phyloP scores from a whole-genome alignment of 2,329 filamentous ascomycete genomes.

The Monilinia laxa region DNA sequence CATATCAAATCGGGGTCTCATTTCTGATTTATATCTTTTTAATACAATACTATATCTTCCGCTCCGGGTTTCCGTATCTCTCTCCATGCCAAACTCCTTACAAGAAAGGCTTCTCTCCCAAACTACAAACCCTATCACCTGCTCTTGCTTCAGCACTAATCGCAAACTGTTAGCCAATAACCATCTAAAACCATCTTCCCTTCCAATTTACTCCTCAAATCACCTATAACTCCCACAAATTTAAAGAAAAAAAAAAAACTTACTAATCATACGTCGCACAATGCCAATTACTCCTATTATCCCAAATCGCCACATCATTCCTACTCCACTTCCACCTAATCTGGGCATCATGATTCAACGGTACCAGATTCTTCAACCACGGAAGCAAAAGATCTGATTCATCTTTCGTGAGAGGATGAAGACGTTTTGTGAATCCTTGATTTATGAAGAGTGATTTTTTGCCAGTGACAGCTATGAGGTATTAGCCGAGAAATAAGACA shows the following conservation, averaged over 20 bases:
- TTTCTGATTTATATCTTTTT: no score
- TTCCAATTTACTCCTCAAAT: background rate
- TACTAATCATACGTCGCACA: slow-evolving; percentile 26
- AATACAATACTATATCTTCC: no score
- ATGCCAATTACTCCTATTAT: slow-evolving; percentile 47
- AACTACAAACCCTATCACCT: slow-evolving; percentile 15
- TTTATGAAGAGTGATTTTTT: slow-evolving; percentile 52
- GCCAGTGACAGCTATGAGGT: slow-evolving; percentile 31
- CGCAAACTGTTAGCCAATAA: background rate
- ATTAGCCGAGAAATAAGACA: background rate
- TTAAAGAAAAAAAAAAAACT: background rate
- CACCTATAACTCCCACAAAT: background rate
- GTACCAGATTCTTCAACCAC: slow-evolving; percentile 46
- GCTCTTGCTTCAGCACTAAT: slow-evolving; percentile 7
- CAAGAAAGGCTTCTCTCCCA: slow-evolving; percentile 9
- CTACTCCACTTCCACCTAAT: slow-evolving; percentile 54
- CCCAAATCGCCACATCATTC: slow-evolving; percentile 63
- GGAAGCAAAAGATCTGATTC: slow-evolving; percentile 48
- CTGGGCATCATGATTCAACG: slow-evolving; percentile 57
- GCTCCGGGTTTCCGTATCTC: no score
- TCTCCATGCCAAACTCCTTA: background rate
- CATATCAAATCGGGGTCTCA: no score
- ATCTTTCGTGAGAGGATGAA: slow-evolving; percentile 46
- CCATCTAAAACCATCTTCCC: background rate
- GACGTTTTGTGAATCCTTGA: slow-evolving; percentile 46